Evolutionary conservation across 345 rosid genomes (phyloP).

Genomic region (Microthlaspi erraticum): DNA sequence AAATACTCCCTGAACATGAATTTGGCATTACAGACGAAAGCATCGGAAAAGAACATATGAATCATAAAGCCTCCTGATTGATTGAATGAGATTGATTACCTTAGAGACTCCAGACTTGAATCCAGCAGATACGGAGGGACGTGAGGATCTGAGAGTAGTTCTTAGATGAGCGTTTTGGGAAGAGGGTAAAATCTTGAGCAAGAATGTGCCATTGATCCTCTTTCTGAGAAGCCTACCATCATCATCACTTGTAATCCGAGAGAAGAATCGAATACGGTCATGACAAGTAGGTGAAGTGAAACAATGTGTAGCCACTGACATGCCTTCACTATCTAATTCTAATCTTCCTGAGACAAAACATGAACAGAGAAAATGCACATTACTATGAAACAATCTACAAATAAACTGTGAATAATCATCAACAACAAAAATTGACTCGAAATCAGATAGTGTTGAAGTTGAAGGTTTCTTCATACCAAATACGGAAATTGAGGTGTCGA

Average conservation of each 20-base stretch:
- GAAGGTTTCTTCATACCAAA: not conserved
- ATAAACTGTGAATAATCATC: not conserved
- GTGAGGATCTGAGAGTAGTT: conserved; percentile 48
- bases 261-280: conserved; percentile 47
- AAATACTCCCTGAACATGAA: conserved; percentile 47
- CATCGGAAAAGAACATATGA: conserved; percentile 4
- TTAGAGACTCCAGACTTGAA: conserved; percentile 50
- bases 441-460: too few species aligned
- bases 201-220: conserved; percentile 42
- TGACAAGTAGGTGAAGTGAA: conserved; percentile 49
- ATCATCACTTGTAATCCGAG: conserved; percentile 40
- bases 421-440: not conserved
- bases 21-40: conserved; percentile 3
- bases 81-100: conserved; percentile 26
- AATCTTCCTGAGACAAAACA: conserved; percentile 42
- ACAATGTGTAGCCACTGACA: conserved; percentile 63
- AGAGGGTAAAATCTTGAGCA: conserved; percentile 47
- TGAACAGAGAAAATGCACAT: conserved; percentile 12
- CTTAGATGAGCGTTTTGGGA: conserved; percentile 45
- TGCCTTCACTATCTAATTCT: conserved; percentile 44
- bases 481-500: not conserved
- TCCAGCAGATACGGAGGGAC: conserved; percentile 35
- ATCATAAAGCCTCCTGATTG: conserved; percentile 25
- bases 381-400: not conserved
- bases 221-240: conserved; percentile 45